Evolutionary conservation across 805 yeast species (phyloP), one percentile per base, ranked within the genome.

Genomic region (Schwanniomyces pseudopolymorphus): DNA sequence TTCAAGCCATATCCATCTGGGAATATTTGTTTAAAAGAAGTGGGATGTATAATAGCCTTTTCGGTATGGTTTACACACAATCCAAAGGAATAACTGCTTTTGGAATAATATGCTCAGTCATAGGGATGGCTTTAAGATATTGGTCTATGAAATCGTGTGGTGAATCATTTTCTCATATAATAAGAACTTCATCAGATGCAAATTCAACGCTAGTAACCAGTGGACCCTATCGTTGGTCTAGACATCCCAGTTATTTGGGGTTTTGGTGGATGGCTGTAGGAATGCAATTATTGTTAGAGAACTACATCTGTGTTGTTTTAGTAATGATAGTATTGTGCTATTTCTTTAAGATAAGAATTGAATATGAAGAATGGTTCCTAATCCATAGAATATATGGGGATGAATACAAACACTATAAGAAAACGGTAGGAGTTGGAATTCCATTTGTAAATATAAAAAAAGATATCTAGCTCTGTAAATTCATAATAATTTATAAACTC

Each of bases 401-500:
- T 4, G 55, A 54, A 43, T 70, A 71, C 52, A 33, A 48, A 33
- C 47, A 43, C 17, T 70, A 71, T 51, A 48, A 48, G 47, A 27
- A 37, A 4, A 41, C 40, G 24, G 67, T 61, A 13, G 52, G 59
- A n/a, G 49, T 60, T 13, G 56, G 63, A 54, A 56, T 70, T 13
- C 73, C 74, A 6, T 62, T 56, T 49, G 51, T 62, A 9, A 9
- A 24, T 24, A 37, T 50, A n/a, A 41, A 42, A 20, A 38, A 39
- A 37, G 24, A 46, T 33, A 20, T 43, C 21, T 45, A 33, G 33
- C 22, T 37, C 14, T 10, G 19, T 40, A 46, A 22, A 39, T n/a
- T 9, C 38, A 20, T 37, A 24, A 36, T 24, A 20, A 26, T 17
- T 22, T 62, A 85, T 58, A 89, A 76, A 56, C 87, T 80, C 68